Evolutionary conservation across 495 filamentous ascomycete species (phyloP), one percentile per base, ranked within the genome.

Genomic region (Annulohypoxylon bovei): DNA sequence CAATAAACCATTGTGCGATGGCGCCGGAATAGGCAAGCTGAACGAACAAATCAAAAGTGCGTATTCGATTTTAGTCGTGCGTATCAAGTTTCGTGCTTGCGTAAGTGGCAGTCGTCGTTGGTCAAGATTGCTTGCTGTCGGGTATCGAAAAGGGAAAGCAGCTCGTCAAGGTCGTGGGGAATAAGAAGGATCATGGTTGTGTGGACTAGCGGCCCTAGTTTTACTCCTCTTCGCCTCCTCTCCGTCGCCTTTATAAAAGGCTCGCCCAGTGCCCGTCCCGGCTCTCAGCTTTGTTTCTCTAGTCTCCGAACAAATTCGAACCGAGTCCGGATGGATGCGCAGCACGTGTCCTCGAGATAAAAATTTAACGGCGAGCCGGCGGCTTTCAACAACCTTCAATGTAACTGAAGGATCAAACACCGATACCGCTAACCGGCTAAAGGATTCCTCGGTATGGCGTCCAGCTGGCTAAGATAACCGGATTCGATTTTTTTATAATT

Each of bases 1-100:
- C 86, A 86, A 76, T 91, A 91, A n/a, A 92, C 89, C 89, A 91
- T 92, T 53, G 71, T 81, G 76, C 64, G 62, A 73, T n/a, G 47
- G 57, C n/a, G 25, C 62, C 64, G 63, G 58, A 32, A 69, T 70
- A 73, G 66, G 71, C 62, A 73, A 73, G 35, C 62, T 66, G 56
- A 50, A 67, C 67, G 66, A 70, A 22, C 71, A 73, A 73, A 73
- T 73, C 71, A 73, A 53, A 70, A 54, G 11, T 12, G 42, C 35
- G 27, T 56, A 58, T 70, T 70, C 28, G 23, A 23, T 40, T 27
- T 62, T 68, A 58, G 42, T 70, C 39, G 61, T 61, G 62, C 44
- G 66, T 52, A 61, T 63, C 46, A 40, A 73, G 64, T 22, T 53
- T 55, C 67, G 37, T 59, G 53, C 52, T 59, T 68, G 32, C 20